Evolutionary conservation across 352 stramenopile species (phyloP).

Genomic region (Phytophthora sansomeana): DNA sequence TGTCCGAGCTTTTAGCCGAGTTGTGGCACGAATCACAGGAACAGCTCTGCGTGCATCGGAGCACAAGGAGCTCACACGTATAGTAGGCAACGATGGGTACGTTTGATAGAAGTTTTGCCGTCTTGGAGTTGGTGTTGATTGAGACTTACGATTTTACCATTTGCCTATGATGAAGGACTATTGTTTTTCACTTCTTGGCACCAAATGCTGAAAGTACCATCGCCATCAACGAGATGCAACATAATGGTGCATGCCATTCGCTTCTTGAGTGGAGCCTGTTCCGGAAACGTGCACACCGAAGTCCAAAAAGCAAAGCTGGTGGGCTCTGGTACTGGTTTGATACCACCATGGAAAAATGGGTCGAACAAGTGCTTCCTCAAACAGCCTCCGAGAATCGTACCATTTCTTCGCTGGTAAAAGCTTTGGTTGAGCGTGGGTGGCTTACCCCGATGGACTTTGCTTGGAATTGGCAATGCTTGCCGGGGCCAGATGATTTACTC

Average conservation of each 20-base stretch:
- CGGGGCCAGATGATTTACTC: slow-evolving; percentile 29
- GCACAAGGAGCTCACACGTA: slow-evolving; percentile 24
- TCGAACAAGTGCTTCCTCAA: slow-evolving; percentile 25
- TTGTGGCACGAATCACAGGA: slow-evolving; percentile 34
- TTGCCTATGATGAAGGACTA: slow-evolving; percentile 24
- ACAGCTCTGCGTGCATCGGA: slow-evolving; percentile 23
- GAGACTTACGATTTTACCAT: slow-evolving; percentile 2
- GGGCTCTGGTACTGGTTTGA: slow-evolving; percentile 54
- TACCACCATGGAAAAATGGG: slow-evolving; percentile 48
- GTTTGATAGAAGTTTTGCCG: slow-evolving; percentile 1
- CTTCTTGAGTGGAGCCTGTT: slow-evolving; percentile 38
- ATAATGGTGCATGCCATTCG: slow-evolving; percentile 34
- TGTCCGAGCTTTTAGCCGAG: slow-evolving; percentile 20
- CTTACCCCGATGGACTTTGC: slow-evolving; percentile 46
- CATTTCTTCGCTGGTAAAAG: slow-evolving; percentile 14
- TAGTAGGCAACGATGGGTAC: slow-evolving; percentile 40
- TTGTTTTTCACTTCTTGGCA: slow-evolving; percentile 38
- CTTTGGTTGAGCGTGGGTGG: slow-evolving; percentile 27
- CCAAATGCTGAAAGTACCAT: slow-evolving; percentile 40
- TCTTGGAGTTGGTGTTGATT: not conserved
- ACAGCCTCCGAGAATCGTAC: not conserved
- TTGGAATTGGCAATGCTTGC: slow-evolving; percentile 9
- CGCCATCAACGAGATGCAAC: slow-evolving; percentile 36
- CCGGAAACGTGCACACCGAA: slow-evolving; percentile 30
- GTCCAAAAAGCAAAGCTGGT: slow-evolving; percentile 27